Evolutionary conservation across 2,329 filamentous ascomycete genomes (phyloP).

Genomic region (Thielaviopsis punctulata): DNA sequence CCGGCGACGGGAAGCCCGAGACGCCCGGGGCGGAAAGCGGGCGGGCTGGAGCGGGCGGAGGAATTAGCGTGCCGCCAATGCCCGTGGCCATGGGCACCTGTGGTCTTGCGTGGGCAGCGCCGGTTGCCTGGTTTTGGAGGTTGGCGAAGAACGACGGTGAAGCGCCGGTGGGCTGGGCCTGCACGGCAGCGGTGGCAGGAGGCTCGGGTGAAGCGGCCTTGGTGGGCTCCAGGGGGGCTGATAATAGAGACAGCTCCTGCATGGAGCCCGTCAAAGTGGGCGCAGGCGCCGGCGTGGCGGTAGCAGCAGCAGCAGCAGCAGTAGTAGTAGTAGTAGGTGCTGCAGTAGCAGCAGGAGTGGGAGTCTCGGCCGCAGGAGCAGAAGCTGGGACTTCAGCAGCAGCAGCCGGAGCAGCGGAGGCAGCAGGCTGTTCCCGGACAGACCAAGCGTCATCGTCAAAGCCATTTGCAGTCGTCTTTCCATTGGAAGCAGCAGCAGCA

Average conservation of each 20-base stretch:
- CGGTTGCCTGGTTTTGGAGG: conserved; percentile 20
- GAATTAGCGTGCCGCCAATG: conserved; percentile 15
- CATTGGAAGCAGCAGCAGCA: conserved; percentile 13
- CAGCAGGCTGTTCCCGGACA: conserved; percentile 42
- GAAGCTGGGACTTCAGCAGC: conserved; percentile 13
- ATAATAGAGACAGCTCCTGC: conserved; percentile 38
- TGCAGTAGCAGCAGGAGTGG: conserved; percentile 18
- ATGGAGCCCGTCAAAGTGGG: conserved; percentile 40
- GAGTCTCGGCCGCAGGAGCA: conserved; percentile 10
- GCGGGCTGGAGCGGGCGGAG: conserved; percentile 60
- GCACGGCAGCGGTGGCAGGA: conserved; percentile 20
- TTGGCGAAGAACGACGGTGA: conserved; percentile 40
- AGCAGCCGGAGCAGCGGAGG: neutral
- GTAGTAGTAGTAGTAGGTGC: conserved; percentile 16
- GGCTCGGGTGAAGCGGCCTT: conserved; percentile 21
- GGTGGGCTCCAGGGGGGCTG: conserved; percentile 34
- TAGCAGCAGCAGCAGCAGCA: conserved; percentile 15
- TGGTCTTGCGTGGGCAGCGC: conserved; percentile 24
- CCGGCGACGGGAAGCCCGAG: conserved; percentile 48
- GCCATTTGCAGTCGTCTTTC: conserved; percentile 28
- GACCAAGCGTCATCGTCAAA: conserved; percentile 98
- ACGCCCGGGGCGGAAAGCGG: conserved; percentile 74
- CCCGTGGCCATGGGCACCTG: conserved; percentile 17
- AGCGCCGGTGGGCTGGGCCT: conserved; percentile 33
- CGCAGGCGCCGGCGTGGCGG: conserved; percentile 10